A percentile compares a stretch with the other conserved stretches of the same genome.
Conservation (phyloP, 1,139 yeast genomes). For the Suhomyces bokatorum region DNA sequence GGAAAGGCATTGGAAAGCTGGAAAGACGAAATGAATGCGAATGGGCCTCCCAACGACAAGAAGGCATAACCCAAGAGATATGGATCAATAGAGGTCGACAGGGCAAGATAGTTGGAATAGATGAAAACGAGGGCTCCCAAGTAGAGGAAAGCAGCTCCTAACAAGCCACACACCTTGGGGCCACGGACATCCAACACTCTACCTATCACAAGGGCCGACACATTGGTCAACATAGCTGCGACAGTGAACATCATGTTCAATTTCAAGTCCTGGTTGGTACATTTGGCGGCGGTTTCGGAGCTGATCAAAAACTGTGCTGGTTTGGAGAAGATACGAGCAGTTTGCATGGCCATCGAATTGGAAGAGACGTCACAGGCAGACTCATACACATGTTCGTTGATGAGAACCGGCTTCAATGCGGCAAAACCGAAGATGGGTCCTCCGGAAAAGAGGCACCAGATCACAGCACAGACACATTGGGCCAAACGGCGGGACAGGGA, state of each 20-base stretch:
- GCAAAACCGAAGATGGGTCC: conserved; percentile 53
- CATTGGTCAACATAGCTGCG: conserved; percentile 47
- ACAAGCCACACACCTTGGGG: conserved; percentile 44
- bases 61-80: conserved; percentile 42
- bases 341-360: conserved; percentile 10
- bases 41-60: conserved; percentile 50
- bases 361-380: conserved; percentile 30
- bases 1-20: conserved; percentile 50
- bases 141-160: conserved; percentile 42
- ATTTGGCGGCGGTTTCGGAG: conserved; percentile 14
- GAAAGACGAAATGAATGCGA: conserved; percentile 45
- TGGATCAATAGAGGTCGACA: conserved; percentile 33
- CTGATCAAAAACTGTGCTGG: conserved; percentile 3
- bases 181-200: conserved; percentile 43
- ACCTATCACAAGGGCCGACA: conserved; percentile 45
- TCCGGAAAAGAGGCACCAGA: conserved; percentile 47
- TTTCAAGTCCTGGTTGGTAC: conserved; percentile 45
- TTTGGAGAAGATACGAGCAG: conserved; percentile 2
- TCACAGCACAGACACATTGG: conserved; percentile 37
- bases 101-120: conserved; percentile 24
- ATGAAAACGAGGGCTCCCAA: conserved; percentile 42
- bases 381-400: conserved; percentile 43
- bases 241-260: conserved; percentile 49
- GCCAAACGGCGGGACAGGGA: conserved; percentile 22
- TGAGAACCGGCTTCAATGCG: conserved; percentile 46